These are phyloP conservation scores for Xylaria polymorpha DNA, from an alignment of 2,329 filamentous ascomycete genomes.

Conservation along the genomic window DNA sequence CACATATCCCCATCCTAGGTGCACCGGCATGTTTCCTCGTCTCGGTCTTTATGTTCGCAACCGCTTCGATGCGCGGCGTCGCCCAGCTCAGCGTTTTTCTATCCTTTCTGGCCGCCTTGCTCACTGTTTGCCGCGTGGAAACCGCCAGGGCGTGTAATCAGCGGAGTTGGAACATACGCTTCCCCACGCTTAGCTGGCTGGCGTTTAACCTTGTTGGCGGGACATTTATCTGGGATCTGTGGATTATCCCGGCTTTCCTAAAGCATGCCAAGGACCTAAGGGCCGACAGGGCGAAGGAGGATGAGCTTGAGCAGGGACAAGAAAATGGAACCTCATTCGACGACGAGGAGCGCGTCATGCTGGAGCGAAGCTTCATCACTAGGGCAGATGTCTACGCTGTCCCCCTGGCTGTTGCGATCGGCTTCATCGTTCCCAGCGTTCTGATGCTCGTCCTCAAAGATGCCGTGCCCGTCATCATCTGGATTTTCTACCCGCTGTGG, in stretches of 20 bases:
- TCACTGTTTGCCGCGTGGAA: constrained; percentile 63
- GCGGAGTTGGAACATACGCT: constrained; percentile 48
- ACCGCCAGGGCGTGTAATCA: constrained; percentile 57
- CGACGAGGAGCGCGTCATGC: constrained; percentile 26
- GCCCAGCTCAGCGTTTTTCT: constrained; percentile 58
- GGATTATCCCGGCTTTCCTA: constrained; percentile 63
- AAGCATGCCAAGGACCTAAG: constrained; percentile 53
- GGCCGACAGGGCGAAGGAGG: constrained; percentile 38
- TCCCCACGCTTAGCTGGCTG: constrained; percentile 57
- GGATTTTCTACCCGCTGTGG: constrained; percentile 65
- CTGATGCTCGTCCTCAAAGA: constrained; percentile 59
- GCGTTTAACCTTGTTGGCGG: constrained; percentile 62
- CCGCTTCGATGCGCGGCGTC: constrained; percentile 55
- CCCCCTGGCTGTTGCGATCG: constrained; percentile 60
- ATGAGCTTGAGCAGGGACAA: constrained; percentile 12
- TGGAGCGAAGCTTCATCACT: constrained; percentile 53
- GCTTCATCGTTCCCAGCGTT: constrained; percentile 60
- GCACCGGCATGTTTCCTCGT: constrained; percentile 62
- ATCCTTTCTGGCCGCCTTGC: constrained; percentile 58
- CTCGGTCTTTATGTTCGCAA: constrained; percentile 61
- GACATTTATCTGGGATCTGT: constrained; percentile 63
- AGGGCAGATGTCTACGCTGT: constrained; percentile 68
- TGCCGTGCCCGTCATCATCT: constrained; percentile 55
- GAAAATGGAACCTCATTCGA: not conserved
- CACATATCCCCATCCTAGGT: constrained; percentile 59